phyloP scores from a whole-genome alignment of 1,284 basidiomycete genomes.

The Cutaneotrichosporon mucoides region DNA sequence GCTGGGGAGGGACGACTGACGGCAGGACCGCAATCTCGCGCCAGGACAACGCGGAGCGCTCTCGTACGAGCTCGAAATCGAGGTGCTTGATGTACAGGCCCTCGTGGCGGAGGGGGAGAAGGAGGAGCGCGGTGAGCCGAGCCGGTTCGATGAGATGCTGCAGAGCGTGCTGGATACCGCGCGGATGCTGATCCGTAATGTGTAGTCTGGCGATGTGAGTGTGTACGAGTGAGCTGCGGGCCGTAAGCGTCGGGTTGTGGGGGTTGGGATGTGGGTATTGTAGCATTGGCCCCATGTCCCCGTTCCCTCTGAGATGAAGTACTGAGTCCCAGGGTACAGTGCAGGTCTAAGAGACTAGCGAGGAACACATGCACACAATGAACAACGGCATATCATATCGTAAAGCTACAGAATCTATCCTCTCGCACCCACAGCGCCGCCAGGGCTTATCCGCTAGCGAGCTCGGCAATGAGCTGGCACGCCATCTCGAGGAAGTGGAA shows the following conservation, averaged over 20 bases:
- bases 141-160: conserved; percentile 52
- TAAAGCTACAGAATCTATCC: conserved; percentile 6
- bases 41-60: conserved; percentile 26
- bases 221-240: too few relatives aligned
- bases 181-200: conserved; percentile 52
- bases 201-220: neutral
- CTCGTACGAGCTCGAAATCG: conserved; percentile 58
- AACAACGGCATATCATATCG: neutral
- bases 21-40: neutral
- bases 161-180: conserved; percentile 53
- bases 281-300: too few relatives aligned
- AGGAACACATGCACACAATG: neutral
- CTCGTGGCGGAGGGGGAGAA: conserved; percentile 52
- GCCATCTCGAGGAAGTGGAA: conserved; percentile 98
- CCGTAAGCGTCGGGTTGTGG: too few relatives aligned
- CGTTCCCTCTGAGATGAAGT: too few relatives aligned
- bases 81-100: conserved; percentile 52
- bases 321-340: too few relatives aligned
- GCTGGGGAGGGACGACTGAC: conserved; percentile 64
- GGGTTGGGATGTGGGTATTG: too few relatives aligned
- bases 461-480: conserved; percentile 57
- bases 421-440: neutral
- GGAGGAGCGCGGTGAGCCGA: conserved; percentile 43
- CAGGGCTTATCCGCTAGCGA: conserved; percentile 34
- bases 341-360: too few relatives aligned